phyloP scores from a whole-genome alignment of 73 alveolate species.

The Diophrys appendiculata region DNA sequence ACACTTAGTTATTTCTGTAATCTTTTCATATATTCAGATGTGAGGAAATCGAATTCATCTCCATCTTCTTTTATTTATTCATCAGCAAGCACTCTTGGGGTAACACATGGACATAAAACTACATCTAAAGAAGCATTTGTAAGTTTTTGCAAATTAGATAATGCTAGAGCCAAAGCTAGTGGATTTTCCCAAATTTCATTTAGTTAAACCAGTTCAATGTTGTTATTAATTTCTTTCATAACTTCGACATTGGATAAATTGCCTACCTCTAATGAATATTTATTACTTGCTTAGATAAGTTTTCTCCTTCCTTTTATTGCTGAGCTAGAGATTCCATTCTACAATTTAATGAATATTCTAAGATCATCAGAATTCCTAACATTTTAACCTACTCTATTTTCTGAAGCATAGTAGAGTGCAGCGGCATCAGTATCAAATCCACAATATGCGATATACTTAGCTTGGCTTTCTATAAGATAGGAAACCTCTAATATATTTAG shows the following conservation, averaged over 20 bases:
- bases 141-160: not conserved
- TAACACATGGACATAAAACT: not conserved
- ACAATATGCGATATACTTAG: not conserved
- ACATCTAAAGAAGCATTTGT: not conserved
- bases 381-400: not conserved
- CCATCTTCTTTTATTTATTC: not conserved
- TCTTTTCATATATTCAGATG: not conserved
- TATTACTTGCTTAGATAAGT: not conserved
- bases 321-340: slow-evolving; percentile 1
- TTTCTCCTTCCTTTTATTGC: not conserved
- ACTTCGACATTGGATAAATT: not conserved
- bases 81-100: not conserved
- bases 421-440: slow-evolving; percentile 16
- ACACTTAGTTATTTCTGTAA: no score
- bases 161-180: not conserved
- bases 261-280: not conserved
- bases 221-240: not conserved
- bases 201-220: not conserved
- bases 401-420: slow-evolving; percentile 6
- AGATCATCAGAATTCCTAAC: not conserved
- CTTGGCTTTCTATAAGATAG: not conserved
- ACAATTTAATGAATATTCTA: not conserved
- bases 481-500: not conserved
- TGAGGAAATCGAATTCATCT: not conserved
- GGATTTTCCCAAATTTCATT: not conserved